Evolutionary conservation across 2,329 filamentous ascomycete species (phyloP), one percentile per base, ranked within the genome.

Genomic region (Penicillium aurantiogriseum): DNA sequence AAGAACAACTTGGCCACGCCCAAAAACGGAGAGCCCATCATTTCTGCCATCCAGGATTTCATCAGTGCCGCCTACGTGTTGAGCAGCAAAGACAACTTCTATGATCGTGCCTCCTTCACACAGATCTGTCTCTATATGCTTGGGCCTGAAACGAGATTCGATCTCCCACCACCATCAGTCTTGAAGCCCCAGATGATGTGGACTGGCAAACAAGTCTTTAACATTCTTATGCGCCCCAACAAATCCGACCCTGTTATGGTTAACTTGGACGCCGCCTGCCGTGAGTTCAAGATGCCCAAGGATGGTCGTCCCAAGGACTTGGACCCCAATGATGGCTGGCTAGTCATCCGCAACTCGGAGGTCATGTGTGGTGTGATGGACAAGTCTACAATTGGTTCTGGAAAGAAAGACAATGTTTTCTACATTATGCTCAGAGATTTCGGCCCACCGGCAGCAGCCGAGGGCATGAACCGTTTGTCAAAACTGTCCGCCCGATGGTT

Each of bases 21-120:
- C 0, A 97, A 97, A 76, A 97, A 97, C 77, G 94, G 94, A 71
- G 93, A 96, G 67, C 94, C 94, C 2, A 96, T 99, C 67, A 97
- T 99, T 77, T 92, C 92, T 19, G 93, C 94, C n/a, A 99, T 96
- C 31, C 94, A 99, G 70, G 94, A 99, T 81, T 99, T 99, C 78
- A 97, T 99, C 67, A 97, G 93, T 27, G 92, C 92, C 4, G 90
- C 94, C 0, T 99, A 92, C 71, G 79, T 97, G 4, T 81, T 97
- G 27, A 96, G 91, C 67, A 90, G 88, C 74, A 97, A 97, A 71
- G 93, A 97, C 71, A 85, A 87, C 56, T 97, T 99, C 76, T 96
- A 90, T 69, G 91, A 96, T 67, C 87, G 93, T 51, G 89, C 88
- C 66, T 88, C 89, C 0, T 99, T 99, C 69, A 88, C 89, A 2